Evolutionary conservation across 1,284 basidiomycete genomes (phyloP).

Genomic region (Ceratobasidium theobromae): DNA sequence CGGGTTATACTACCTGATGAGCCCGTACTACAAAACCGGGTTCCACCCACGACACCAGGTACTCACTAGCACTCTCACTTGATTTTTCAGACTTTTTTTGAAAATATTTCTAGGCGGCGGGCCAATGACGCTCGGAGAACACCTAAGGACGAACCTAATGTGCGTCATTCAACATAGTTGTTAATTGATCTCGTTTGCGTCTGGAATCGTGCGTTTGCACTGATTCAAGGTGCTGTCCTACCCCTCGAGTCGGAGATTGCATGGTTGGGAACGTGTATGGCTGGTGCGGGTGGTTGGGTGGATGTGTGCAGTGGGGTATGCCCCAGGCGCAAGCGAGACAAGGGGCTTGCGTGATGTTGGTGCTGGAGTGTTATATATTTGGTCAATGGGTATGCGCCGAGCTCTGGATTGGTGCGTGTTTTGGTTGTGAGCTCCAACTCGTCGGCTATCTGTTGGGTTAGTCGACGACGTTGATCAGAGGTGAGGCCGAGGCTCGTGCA

Average conservation of each 20-base stretch:
- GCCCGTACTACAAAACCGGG: constrained; percentile 86
- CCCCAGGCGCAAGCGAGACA: constrained; percentile 1
- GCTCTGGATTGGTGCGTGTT: no score
- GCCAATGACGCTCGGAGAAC: constrained; percentile 44
- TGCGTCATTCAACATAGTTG: constrained; percentile 51
- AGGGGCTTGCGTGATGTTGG: neutral
- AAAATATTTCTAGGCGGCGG: constrained; percentile 33
- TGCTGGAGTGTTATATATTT: neutral
- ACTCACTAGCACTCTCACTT: neutral
- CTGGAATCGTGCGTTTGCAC: constrained; percentile 56
- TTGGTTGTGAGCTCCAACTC: no score
- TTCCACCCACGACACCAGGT: constrained; percentile 58
- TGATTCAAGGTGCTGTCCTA: constrained; percentile 85
- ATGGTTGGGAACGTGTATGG: constrained; percentile 88
- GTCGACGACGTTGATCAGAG: no score
- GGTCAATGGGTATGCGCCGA: no score
- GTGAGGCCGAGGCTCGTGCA: no score
- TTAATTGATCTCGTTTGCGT: no score
- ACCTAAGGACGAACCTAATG: constrained; percentile 47
- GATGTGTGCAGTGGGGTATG: constrained; percentile 75
- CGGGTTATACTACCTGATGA: constrained; percentile 88
- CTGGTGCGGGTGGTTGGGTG: constrained; percentile 94
- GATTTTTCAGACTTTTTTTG: neutral
- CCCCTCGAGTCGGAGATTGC: constrained; percentile 88
- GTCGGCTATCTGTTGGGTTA: no score